Evolutionary conservation across 495 filamentous ascomycete species (phyloP).

Genomic region (Aspergillus saccharolyticus): DNA sequence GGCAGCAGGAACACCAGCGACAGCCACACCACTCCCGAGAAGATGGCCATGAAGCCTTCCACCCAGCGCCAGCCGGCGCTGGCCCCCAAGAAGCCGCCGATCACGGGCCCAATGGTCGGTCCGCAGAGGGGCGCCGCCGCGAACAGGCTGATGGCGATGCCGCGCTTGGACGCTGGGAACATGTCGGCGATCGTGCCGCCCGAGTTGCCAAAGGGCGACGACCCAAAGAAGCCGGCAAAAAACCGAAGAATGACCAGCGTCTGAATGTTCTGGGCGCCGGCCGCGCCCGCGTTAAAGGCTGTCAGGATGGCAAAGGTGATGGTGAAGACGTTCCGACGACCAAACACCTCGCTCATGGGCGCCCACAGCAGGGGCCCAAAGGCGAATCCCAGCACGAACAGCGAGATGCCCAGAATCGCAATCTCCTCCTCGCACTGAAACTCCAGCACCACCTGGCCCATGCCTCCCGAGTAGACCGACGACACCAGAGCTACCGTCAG

Average conservation of each 20-base stretch:
- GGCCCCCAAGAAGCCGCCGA: neutral
- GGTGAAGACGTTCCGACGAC: neutral
- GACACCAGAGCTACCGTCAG: neutral
- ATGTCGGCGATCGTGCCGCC: slow-evolving; percentile 1
- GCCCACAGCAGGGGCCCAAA: slow-evolving; percentile 4
- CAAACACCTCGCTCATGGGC: slow-evolving; percentile 1
- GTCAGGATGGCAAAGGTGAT: neutral
- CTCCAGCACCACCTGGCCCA: neutral
- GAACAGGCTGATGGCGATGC: slow-evolving; percentile 3
- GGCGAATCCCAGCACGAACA: slow-evolving; percentile 1
- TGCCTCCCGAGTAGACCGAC: slow-evolving; percentile 2
- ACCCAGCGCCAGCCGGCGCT: slow-evolving; percentile 2
- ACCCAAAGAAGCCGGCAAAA: slow-evolving; percentile 57
- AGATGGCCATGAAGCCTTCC: slow-evolving; percentile 1
- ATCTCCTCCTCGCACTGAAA: slow-evolving; percentile 2
- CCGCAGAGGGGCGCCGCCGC: neutral
- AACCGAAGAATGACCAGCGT: slow-evolving; percentile 57
- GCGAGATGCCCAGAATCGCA: neutral
- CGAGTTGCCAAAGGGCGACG: neutral
- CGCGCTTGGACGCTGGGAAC: slow-evolving; percentile 1
- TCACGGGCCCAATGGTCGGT: neutral
- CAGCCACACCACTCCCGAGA: neutral
- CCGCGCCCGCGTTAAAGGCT: slow-evolving; percentile 38
- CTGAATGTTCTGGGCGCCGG: slow-evolving; percentile 48
- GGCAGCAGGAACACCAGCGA: neutral